Conservation (phyloP, 371 early-diverging fungal genomes). For the Syncephalastrum sp. region DNA sequence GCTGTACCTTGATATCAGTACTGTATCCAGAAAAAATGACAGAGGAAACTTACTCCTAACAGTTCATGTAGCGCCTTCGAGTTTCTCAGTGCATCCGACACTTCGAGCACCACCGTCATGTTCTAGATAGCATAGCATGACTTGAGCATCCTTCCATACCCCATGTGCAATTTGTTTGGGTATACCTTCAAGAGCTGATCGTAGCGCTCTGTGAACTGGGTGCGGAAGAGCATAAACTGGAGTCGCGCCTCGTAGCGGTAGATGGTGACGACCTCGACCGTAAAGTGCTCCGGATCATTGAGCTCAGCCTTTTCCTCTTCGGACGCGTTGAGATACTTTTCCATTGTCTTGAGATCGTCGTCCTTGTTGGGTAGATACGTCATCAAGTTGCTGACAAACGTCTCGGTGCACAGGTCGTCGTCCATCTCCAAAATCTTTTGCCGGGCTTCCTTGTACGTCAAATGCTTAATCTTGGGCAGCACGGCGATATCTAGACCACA, state of each 20-base stretch:
- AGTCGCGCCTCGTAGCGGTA: constrained; percentile 51
- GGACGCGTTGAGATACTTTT: constrained; percentile 40
- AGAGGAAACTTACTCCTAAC: constrained; percentile 36
- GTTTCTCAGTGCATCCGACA: constrained; percentile 42
- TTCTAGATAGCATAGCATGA: constrained; percentile 30
- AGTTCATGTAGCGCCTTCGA: constrained; percentile 41
- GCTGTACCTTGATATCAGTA: constrained; percentile 28
- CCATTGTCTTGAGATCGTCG: constrained; percentile 46
- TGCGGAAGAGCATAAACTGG: constrained; percentile 47
- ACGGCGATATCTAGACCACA: constrained; percentile 37
- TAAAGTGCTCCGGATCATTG: constrained; percentile 55
- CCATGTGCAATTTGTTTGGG: background rate
- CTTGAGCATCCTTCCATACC: constrained; percentile 12
- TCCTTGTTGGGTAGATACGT: constrained; percentile 35
- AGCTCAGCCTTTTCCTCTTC: constrained; percentile 41
- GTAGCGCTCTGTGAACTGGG: constrained; percentile 48
- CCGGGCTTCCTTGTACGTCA: constrained; percentile 23
- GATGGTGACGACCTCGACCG: constrained; percentile 46
- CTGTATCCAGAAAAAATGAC: constrained; percentile 10
- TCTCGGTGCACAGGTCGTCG: constrained; percentile 44
- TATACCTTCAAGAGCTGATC: constrained; percentile 33
- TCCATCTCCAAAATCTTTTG: constrained; percentile 35
- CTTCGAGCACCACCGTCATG: constrained; percentile 38
- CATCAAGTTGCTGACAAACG: constrained; percentile 46
- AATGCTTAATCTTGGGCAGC: constrained; percentile 32